Evolutionary conservation across 1,284 basidiomycete species (phyloP).

Genomic region (Ganoderma lingzhi): DNA sequence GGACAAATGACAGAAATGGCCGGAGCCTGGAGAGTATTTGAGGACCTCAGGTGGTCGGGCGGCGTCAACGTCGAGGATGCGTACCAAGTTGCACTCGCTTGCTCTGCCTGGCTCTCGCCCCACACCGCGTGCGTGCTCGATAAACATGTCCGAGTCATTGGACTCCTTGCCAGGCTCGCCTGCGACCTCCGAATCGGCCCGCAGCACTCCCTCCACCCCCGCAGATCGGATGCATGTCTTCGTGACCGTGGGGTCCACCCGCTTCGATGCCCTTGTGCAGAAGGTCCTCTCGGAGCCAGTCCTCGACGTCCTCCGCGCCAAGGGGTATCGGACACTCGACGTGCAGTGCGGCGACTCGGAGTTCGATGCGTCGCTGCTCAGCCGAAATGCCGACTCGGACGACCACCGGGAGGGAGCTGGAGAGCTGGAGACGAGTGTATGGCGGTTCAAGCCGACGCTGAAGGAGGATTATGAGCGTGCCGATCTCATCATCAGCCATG

Average conservation of each 20-base stretch:
- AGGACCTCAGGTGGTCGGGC: background rate
- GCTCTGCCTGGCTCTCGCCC: background rate
- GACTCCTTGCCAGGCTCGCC: conserved; percentile 13
- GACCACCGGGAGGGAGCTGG: conserved; percentile 42
- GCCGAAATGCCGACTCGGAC: conserved; percentile 25
- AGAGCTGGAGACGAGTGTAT: conserved; percentile 66
- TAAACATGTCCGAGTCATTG: conserved; percentile 26
- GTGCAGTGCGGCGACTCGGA: conserved; percentile 78
- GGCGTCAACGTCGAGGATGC: conserved; percentile 19
- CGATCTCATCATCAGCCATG: conserved; percentile 91
- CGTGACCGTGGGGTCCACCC: conserved; percentile 92
- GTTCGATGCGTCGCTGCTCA: conserved; percentile 35
- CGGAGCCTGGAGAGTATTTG: conserved; percentile 9
- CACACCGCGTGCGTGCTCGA: background rate
- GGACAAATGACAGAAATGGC: conserved; percentile 10
- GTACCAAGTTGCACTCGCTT: conserved; percentile 6
- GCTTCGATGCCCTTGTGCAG: conserved; percentile 80
- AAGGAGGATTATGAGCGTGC: conserved; percentile 69
- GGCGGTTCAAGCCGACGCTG: conserved; percentile 79
- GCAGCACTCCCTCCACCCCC: conserved; percentile 22
- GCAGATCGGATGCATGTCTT: conserved; percentile 65
- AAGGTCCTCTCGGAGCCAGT: conserved; percentile 65
- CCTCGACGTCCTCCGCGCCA: conserved; percentile 58
- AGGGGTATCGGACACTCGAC: conserved; percentile 66
- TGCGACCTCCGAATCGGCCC: conserved; percentile 17